Percentiles rank a stretch among this genome's conserved stretches.
These are phyloP conservation scores for Leptodontidium sp. DNA, from an alignment of 2,329 filamentous ascomycete genomes.

Conservation along the genomic window DNA sequence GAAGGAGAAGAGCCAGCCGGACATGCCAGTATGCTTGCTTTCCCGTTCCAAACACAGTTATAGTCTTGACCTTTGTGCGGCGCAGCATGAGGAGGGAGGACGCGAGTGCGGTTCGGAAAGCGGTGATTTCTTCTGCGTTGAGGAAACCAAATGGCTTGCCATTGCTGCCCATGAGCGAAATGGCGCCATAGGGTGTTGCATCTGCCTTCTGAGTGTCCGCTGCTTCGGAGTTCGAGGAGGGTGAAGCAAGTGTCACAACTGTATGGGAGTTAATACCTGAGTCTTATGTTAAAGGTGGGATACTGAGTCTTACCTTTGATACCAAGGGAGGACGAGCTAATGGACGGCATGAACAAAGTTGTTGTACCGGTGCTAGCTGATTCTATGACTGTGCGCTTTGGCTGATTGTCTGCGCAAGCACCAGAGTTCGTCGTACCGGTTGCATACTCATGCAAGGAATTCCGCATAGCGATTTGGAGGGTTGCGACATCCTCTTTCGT, in stretches of 20 bases:
- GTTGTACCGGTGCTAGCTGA: constrained; percentile 59
- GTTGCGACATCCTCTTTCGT: constrained; percentile 59
- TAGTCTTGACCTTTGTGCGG: constrained; percentile 74
- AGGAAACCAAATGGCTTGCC: constrained; percentile 73
- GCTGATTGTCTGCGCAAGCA: constrained; percentile 59
- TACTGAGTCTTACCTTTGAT: constrained; percentile 65
- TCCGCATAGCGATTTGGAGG: constrained; percentile 58
- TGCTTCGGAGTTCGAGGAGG: constrained; percentile 42
- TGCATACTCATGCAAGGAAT: constrained; percentile 68
- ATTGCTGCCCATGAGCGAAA: constrained; percentile 71
- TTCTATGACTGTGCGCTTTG: constrained; percentile 58
- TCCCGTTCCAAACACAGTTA: constrained; percentile 88
- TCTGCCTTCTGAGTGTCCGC: constrained; percentile 56
- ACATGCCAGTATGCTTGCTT: constrained; percentile 96
- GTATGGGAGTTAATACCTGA: constrained; percentile 24
- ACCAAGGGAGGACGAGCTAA: constrained; percentile 67
- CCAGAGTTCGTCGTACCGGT: constrained; percentile 56
- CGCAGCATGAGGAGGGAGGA: constrained; percentile 71
- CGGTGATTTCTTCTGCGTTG: constrained; percentile 78
- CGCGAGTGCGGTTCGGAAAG: constrained; percentile 80
- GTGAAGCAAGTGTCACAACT: constrained; percentile 70
- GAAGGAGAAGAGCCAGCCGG: constrained; percentile 80
- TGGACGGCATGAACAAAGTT: constrained; percentile 79
- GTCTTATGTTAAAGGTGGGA: neutral
- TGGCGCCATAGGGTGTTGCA: constrained; percentile 61